Conservation (phyloP, 2,329 filamentous ascomycete species). For the Gliomastix tumulicola region DNA sequence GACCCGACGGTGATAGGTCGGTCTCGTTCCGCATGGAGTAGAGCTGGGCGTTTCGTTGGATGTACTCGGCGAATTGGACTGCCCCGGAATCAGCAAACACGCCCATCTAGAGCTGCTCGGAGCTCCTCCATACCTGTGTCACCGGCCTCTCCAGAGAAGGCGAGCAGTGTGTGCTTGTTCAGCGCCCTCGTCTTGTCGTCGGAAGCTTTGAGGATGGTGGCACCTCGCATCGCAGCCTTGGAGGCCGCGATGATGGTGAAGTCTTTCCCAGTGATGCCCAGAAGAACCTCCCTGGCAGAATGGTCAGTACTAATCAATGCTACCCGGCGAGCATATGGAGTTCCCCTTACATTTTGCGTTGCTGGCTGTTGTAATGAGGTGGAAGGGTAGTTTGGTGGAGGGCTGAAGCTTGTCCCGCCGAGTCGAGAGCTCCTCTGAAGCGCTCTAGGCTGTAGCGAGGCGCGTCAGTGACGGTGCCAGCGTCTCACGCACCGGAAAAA, state of each 20-base stretch:
- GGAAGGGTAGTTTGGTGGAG: background rate
- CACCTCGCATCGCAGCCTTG: constrained; percentile 96
- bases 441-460: constrained; percentile 29
- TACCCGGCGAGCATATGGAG: too few species aligned
- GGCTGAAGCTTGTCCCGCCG: background rate
- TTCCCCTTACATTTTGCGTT: too few species aligned
- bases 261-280: constrained; percentile 98
- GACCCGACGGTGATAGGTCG: constrained; percentile 81
- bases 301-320: too few species aligned
- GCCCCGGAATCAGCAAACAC: too few species aligned
- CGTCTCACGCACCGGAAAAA: constrained; percentile 6
- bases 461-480: constrained; percentile 20
- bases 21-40: constrained; percentile 98
- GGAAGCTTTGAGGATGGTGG: constrained; percentile 86
- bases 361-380: background rate
- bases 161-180: constrained; percentile 92
- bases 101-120: constrained; percentile 4
- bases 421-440: constrained; percentile 8
- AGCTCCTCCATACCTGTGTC: constrained; percentile 76
- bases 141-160: constrained; percentile 91
- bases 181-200: constrained; percentile 95
- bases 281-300: constrained; percentile 77
- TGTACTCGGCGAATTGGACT: constrained; percentile 99
- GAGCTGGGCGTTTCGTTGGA: constrained; percentile 95
- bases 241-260: constrained; percentile 97